Conservation (phyloP, 805 yeast genomes). For the Wickerhamomyces queroliae region DNA sequence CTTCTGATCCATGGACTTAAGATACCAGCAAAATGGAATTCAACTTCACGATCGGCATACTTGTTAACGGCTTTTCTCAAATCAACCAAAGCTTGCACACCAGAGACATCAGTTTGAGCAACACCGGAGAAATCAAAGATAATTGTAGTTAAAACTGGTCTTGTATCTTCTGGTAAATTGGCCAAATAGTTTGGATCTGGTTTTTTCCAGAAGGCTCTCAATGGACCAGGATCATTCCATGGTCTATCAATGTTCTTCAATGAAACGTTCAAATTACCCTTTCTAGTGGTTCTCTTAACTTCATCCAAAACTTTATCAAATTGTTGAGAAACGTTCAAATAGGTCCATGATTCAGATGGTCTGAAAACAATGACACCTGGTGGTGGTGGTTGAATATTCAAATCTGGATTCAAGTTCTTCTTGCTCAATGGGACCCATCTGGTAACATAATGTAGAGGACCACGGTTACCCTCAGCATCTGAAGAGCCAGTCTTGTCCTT, state of each 20-base stretch:
- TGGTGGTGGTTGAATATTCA: constrained; percentile 72
- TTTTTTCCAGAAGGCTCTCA: constrained; percentile 21
- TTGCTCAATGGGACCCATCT: constrained; percentile 65
- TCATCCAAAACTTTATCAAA: constrained; percentile 64
- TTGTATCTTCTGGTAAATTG: constrained; percentile 32
- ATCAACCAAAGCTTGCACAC: constrained; percentile 74
- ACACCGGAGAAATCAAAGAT: constrained; percentile 82
- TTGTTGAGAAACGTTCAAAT: constrained; percentile 75
- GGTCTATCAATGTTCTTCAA: constrained; percentile 52
- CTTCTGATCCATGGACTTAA: constrained; percentile 83
- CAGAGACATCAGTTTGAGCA: constrained; percentile 71
- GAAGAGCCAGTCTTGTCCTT: not conserved
- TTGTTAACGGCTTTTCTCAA: constrained; percentile 63
- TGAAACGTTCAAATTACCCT: constrained; percentile 42
- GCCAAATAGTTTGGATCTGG: constrained; percentile 17
- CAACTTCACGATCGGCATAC: constrained; percentile 79
- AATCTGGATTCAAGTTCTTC: constrained; percentile 44
- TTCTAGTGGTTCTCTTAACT: constrained; percentile 52
- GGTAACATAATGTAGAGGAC: constrained; percentile 38
- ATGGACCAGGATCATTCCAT: constrained; percentile 87
- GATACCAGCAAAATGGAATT: constrained; percentile 84
- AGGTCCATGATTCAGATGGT: constrained; percentile 74
- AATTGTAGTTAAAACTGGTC: constrained; percentile 66
- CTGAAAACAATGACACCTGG: constrained; percentile 87
- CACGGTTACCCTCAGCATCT: constrained; percentile 2